phyloP scores from a whole-genome alignment of 2,329 filamentous ascomycete species.

The Fusarium nurragi region DNA sequence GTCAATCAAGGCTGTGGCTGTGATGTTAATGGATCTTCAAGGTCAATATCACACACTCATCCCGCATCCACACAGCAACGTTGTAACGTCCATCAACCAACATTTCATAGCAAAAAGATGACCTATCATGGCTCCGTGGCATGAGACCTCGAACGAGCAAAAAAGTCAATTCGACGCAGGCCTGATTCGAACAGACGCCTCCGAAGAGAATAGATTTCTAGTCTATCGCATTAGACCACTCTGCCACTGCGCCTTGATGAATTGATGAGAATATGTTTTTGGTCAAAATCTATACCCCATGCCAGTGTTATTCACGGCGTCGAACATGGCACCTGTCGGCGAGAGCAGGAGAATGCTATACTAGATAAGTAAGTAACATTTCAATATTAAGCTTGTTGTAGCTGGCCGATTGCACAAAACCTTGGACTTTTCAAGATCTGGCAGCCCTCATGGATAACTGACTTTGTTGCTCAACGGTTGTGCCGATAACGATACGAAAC shows the following conservation, averaged over 20 bases:
- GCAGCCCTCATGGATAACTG: not conserved
- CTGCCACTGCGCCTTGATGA: constrained; percentile 40
- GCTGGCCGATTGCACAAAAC: not conserved
- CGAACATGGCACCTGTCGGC: too few relatives aligned
- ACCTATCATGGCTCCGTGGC: too few relatives aligned
- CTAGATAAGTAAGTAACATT: too few relatives aligned
- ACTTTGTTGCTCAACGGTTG: not conserved
- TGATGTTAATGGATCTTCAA: not conserved
- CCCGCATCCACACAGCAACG: constrained; percentile 11
- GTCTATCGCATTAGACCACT: constrained; percentile 46
- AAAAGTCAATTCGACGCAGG: constrained; percentile 36
- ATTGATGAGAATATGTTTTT: not conserved
- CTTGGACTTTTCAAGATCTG: too few relatives aligned
- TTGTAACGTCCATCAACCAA: not conserved
- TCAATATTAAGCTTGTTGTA: not conserved
- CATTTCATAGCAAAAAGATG: not conserved
- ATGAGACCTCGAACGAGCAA: not conserved
- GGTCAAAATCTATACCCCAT: not conserved
- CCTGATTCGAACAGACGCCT: constrained; percentile 46
- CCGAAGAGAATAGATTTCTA: constrained; percentile 45
- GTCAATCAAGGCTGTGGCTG: too few relatives aligned
- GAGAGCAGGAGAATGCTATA: too few relatives aligned
- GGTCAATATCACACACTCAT: constrained; percentile 1
- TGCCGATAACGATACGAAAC: not conserved
- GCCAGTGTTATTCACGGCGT: too few relatives aligned